Evolutionary conservation across 495 filamentous ascomycete genomes (phyloP), one percentile per base, ranked within the genome.

Genomic region (Sporormia fimetaria): DNA sequence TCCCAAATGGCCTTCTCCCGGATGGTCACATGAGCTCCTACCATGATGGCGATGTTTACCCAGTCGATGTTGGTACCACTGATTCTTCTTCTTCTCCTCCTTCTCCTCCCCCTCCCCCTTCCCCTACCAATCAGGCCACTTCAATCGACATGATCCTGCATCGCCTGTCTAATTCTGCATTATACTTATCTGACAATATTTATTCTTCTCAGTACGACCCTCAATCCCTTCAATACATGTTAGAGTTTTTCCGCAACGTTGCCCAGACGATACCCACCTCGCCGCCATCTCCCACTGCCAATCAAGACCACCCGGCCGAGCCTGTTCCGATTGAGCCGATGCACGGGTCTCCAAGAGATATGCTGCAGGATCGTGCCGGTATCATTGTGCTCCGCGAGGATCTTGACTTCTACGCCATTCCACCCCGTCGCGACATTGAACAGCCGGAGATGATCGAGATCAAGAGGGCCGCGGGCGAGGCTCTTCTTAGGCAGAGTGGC

Each of bases 341-440:
- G 66, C 68, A 71, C 29, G 75, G 74, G n/a, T 78, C 78, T 21
- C 71, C 80, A 4, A 64, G 75, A 28, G 79, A 85, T 44, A 82
- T 83, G 79, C 65, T 85, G 15, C 80, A 83, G 49, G 86, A 90
- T 52, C 75, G 92, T 21, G 90, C 92, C 8, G 90, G 92, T 18
- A 99, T 99, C 57, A 99, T 99, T 47, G 90, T 99, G 10, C 65
- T 99, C 37, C 71, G 92, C 31, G 90, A 99, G 60, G 92, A 99
- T 57, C 71, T 99, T 14, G 90, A 99, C 56, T 99, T 96, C 56
- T 99, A 99, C 57, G 84, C 74, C 22, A 96, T 99, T 39, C 92
- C 90, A n/a, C 90, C 87, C 22, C 70, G 71, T 37, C 60, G 77
- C 16, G 80, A 93, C 38, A 93, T 99, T 41, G 77, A 77, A 34